A percentile compares a stretch with the other conserved stretches of the same genome.
These are phyloP conservation scores for Aspergillus awamori DNA, from an alignment of 2,329 filamentous ascomycete species.

Conservation along the genomic window DNA sequence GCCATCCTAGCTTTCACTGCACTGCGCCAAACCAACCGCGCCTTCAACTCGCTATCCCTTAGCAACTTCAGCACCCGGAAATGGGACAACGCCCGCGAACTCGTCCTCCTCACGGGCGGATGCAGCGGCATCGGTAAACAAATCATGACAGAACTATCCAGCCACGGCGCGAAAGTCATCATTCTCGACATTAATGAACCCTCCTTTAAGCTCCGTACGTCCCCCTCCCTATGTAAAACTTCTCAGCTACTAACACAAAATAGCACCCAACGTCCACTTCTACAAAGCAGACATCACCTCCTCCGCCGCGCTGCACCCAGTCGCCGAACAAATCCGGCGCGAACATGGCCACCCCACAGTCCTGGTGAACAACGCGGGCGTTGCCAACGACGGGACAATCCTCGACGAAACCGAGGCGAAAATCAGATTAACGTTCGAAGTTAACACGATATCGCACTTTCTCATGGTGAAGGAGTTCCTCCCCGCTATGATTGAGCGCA, in stretches of 20 bases:
- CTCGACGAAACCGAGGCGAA: conserved; percentile 49
- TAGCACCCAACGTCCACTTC: conserved; percentile 25
- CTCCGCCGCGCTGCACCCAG: conserved; percentile 32
- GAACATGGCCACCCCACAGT: conserved; percentile 50
- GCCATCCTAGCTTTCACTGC: conserved; percentile 29
- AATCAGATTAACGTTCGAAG: conserved; percentile 54
- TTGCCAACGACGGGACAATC: conserved; percentile 52
- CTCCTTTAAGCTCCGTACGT: conserved; percentile 32
- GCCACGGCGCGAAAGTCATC: conserved; percentile 35
- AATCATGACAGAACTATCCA: conserved; percentile 36
- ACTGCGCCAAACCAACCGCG: conserved; percentile 32
- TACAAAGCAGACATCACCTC: conserved; percentile 44
- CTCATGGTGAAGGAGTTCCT: conserved; percentile 56
- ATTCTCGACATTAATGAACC: conserved; percentile 44
- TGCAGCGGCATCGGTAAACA: conserved; percentile 44
- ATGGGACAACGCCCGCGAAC: conserved; percentile 33
- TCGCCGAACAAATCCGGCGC: conserved; percentile 43
- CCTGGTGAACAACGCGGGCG: conserved; percentile 55
- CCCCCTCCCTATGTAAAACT: not conserved
- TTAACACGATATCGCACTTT: conserved; percentile 57
- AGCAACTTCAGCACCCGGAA: conserved; percentile 34
- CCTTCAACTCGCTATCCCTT: conserved; percentile 30
- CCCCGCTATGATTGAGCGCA: conserved; percentile 53
- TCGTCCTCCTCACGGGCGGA: conserved; percentile 43
- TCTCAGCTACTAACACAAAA: not conserved